Conservation (phyloP, 2,329 filamentous ascomycete genomes). For the Trichophyton benhamiae region DNA sequence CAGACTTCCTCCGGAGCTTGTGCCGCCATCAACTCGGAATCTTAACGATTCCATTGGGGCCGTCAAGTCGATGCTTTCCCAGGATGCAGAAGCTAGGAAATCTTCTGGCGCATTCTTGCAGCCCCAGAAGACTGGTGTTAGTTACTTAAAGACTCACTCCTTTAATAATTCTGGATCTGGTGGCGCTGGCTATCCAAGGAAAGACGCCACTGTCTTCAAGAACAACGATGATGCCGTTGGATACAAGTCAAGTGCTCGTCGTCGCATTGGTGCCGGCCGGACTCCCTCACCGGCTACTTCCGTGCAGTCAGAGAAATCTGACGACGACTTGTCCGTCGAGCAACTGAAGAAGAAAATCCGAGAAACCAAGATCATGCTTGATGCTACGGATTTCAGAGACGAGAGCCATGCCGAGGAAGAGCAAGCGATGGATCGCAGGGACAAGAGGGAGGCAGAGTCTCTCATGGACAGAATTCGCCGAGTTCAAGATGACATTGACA, state of each 20-base stretch:
- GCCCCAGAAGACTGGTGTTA: constrained; percentile 94
- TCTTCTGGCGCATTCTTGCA: constrained; percentile 78
- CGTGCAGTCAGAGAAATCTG: constrained; percentile 47
- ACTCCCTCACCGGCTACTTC: constrained; percentile 74
- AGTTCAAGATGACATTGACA: constrained; percentile 88
- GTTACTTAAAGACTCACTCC: constrained; percentile 91
- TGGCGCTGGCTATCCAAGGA: constrained; percentile 51
- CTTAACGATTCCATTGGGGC: constrained; percentile 86
- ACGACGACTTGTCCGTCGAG: constrained; percentile 73
- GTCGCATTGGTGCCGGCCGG: constrained; percentile 57
- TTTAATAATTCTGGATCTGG: constrained; percentile 59
- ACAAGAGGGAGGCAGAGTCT: constrained; percentile 84
- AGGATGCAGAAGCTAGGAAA: constrained; percentile 83
- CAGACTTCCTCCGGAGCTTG: constrained; percentile 76
- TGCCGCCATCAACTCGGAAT: constrained; percentile 88
- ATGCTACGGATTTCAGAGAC: constrained; percentile 93
- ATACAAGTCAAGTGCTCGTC: constrained; percentile 86
- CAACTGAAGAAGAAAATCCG: constrained; percentile 85
- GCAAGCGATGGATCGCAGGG: constrained; percentile 76
- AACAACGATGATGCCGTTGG: constrained; percentile 90
- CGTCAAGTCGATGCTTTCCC: constrained; percentile 76
- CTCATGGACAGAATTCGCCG: constrained; percentile 84
- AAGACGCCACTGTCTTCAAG: constrained; percentile 92
- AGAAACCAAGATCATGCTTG: constrained; percentile 85
- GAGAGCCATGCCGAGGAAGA: constrained; percentile 84